These are phyloP conservation scores for Hericium erinaceus DNA, from an alignment of 768 basidiomycete genomes.

Conservation along the genomic window DNA sequence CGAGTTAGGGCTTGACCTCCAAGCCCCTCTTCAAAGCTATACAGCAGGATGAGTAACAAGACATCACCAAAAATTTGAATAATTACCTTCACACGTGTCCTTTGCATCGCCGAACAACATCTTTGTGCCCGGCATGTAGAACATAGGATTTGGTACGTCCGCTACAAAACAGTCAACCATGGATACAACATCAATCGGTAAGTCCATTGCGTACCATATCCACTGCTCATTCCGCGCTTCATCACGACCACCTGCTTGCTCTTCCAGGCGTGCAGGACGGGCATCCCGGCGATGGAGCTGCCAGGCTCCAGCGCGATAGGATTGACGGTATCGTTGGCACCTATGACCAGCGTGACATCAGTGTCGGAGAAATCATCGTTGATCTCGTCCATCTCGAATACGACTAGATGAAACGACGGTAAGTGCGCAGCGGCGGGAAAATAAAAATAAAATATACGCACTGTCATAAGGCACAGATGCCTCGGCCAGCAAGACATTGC, in stretches of 20 bases:
- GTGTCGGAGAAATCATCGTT: conserved; percentile 87
- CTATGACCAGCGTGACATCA: conserved; percentile 85
- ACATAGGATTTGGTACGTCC: conserved; percentile 90
- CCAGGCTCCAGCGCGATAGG: conserved; percentile 83
- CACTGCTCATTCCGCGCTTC: conserved; percentile 86
- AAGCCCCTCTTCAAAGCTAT: conserved; percentile 26
- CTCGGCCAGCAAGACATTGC: conserved; percentile 86
- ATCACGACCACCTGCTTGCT: conserved; percentile 88
- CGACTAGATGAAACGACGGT: conserved; percentile 40
- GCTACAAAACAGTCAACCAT: conserved; percentile 32
- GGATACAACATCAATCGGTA: neutral
- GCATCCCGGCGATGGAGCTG: conserved; percentile 87
- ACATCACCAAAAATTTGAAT: no score
- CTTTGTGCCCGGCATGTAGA: conserved; percentile 83
- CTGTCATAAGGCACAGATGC: conserved; percentile 88
- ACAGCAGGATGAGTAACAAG: neutral
- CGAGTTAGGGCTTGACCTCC: conserved; percentile 12
- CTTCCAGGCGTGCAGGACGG: conserved; percentile 89
- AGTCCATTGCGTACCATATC: conserved; percentile 50
- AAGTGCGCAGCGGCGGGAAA: neutral
- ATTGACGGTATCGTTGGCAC: conserved; percentile 89
- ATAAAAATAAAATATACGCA: conserved; percentile 25
- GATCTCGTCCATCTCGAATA: conserved; percentile 91
- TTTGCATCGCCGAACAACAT: conserved; percentile 93
- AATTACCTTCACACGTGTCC: conserved; percentile 74